Base-by-base conservation (phyloP, 2,329 filamentous ascomycete genomes). In the Bipolaris bicolor region DNA sequence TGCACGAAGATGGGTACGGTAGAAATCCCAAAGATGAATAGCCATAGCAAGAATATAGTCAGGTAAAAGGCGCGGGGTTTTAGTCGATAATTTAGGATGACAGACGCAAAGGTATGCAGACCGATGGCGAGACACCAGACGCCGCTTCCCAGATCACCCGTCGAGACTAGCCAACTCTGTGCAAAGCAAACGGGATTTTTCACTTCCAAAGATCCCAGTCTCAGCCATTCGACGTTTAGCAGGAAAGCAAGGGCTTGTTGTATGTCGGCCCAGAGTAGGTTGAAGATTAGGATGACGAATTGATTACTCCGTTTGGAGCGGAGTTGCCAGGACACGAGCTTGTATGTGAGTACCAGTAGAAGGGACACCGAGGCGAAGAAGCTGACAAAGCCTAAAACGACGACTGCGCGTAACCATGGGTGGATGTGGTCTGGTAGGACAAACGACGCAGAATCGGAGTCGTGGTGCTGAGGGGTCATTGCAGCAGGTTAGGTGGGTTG, bases 161-260 rank as follows among this genome's bases (percentile, higher is more conserved):
- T 84, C 4, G 86, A 88, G 2, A 90, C 79, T 46, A 90, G 85
- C 78, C 88, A 87, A n/a, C 87, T 88, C 72, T 91, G 88, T 0
- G 82, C 82, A 64, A 83, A 83, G 74, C 88, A 91, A 5, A 83
- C 78, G 1, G 78, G 64, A 0, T 81, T 82, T 2, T 80, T 80
- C 1, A 87, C 84, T 1, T 81, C 66, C 15, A 90, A 82, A 0
- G 77, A 79, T 69, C 88, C 79, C 13, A 77, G 70, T 1, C 75
- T 71, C 5, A 89, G 77, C 83, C 88, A 88, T 34, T 82, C 77
- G 3, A 82, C 81, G 59, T 87, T 89, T 47, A 90, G 78, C 41
- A 88, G 66, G 68, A 90, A 91, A 3, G 86, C 85, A 0, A 85
- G 71, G 7, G 85, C 81, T 66, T 90, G 88, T 66, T 88, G 85